phyloP scores from a whole-genome alignment of 139 green algal genomes.

The Chlamydomonas urium region DNA sequence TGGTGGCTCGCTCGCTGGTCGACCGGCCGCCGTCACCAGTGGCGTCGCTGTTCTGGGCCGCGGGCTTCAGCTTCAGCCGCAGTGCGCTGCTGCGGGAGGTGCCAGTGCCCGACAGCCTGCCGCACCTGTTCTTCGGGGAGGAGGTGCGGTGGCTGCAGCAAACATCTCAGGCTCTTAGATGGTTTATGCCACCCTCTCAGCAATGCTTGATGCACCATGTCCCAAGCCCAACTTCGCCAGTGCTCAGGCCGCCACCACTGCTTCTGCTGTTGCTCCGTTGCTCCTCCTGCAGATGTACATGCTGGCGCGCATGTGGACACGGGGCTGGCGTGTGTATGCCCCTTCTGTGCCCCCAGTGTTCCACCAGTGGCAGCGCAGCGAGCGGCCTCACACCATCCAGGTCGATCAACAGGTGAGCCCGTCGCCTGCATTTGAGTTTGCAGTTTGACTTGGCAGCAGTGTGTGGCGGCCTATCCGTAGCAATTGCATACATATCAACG shows the following conservation, averaged over 20 bases:
- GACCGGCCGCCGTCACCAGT: constrained; percentile 16
- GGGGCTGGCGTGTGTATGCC: constrained; percentile 58
- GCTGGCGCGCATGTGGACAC: constrained; percentile 57
- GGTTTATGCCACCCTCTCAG: too few relatives aligned
- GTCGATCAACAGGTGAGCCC: constrained; percentile 23
- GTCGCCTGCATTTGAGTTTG: background rate
- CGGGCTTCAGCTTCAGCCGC: constrained; percentile 65
- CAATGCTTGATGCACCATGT: too few relatives aligned
- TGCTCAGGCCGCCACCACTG: too few relatives aligned
- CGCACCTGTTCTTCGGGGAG: constrained; percentile 78
- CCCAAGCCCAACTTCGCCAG: too few relatives aligned
- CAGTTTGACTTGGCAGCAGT: background rate
- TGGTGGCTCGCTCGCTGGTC: background rate
- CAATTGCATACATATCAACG: background rate
- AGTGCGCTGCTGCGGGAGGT: constrained; percentile 18
- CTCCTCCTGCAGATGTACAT: constrained; percentile 33
- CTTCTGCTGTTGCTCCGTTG: background rate
- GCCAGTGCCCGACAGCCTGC: constrained; percentile 34
- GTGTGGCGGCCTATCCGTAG: background rate
- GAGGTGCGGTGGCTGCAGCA: too few relatives aligned
- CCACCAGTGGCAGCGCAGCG: constrained; percentile 59
- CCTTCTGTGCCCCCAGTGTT: constrained; percentile 45
- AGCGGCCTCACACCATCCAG: constrained; percentile 32
- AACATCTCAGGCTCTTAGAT: too few relatives aligned
- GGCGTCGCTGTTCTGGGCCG: constrained; percentile 62